Percentiles rank a stretch among this genome's conserved stretches.
Evolutionary conservation across 805 yeast species (phyloP).

Genomic region (Kluyveromyces siamensis): DNA sequence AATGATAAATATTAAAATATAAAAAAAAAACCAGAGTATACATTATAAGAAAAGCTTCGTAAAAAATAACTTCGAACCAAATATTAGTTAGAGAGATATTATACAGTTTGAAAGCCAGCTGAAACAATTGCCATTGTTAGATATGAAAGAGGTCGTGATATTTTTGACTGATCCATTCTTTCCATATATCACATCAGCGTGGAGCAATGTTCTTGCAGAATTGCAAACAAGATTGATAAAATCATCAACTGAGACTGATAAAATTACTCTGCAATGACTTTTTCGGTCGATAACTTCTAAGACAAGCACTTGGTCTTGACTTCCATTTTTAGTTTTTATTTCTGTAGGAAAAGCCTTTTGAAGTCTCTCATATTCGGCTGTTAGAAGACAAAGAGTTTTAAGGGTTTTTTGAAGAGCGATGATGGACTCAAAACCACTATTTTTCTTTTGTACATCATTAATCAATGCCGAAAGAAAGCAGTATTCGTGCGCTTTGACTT

Average conservation of each 20-base stretch:
- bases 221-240: constrained; percentile 5
- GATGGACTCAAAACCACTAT: background rate
- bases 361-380: constrained; percentile 6
- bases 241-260: constrained; percentile 8
- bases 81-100: background rate
- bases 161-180: constrained; percentile 3
- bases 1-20: background rate
- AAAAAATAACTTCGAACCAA: background rate
- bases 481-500: background rate
- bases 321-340: constrained; percentile 1
- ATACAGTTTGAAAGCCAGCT: constrained; percentile 12
- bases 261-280: constrained; percentile 5
- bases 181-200: constrained; percentile 7
- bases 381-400: background rate
- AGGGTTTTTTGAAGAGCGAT: background rate
- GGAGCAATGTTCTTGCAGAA: background rate
- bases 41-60: background rate
- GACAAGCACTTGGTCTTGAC: constrained; percentile 8
- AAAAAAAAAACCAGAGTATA: too few species aligned
- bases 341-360: constrained; percentile 11
- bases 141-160: constrained; percentile 5
- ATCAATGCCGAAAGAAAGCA: background rate
- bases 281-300: constrained; percentile 9
- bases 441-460: background rate
- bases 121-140: constrained; percentile 8